Percentiles rank a stretch among this genome's conserved stretches.
Evolutionary conservation across 805 yeast genomes (phyloP).

Genomic region (Clavispora fructus): DNA sequence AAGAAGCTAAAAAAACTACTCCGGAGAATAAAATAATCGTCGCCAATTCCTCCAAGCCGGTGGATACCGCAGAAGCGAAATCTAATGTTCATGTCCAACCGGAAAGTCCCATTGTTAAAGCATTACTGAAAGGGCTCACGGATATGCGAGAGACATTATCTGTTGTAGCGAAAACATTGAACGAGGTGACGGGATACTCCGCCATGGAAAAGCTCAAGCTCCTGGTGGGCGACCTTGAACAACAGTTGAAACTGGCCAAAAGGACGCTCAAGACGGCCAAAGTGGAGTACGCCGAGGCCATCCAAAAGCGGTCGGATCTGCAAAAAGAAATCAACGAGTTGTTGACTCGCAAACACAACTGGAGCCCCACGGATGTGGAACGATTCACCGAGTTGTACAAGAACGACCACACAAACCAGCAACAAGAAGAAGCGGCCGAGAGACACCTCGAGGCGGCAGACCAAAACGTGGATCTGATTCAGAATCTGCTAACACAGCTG

Average conservation of each 20-base stretch:
- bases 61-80: background rate
- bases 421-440: conserved; percentile 49
- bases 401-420: conserved; percentile 72
- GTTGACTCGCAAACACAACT: conserved; percentile 74
- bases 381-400: conserved; percentile 76
- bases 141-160: conserved; percentile 39
- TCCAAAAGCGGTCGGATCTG: conserved; percentile 57
- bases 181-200: conserved; percentile 89
- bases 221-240: conserved; percentile 54
- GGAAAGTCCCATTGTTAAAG: conserved; percentile 15
- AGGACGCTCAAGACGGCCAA: conserved; percentile 46
- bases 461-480: conserved; percentile 58
- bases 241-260: conserved; percentile 44
- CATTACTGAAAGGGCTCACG: background rate
- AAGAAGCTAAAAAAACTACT: background rate
- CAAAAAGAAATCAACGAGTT: conserved; percentile 86
- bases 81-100: background rate
- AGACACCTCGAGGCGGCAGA: conserved; percentile 50
- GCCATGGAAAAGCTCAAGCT: conserved; percentile 67
- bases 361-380: conserved; percentile 79
- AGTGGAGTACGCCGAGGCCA: conserved; percentile 50
- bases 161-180: conserved; percentile 63
- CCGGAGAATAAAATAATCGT: background rate
- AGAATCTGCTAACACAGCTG: conserved; percentile 62
- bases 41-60: background rate